phyloP scores from a whole-genome alignment of 805 yeast species.

The Nakazawaea wyomingensis region DNA sequence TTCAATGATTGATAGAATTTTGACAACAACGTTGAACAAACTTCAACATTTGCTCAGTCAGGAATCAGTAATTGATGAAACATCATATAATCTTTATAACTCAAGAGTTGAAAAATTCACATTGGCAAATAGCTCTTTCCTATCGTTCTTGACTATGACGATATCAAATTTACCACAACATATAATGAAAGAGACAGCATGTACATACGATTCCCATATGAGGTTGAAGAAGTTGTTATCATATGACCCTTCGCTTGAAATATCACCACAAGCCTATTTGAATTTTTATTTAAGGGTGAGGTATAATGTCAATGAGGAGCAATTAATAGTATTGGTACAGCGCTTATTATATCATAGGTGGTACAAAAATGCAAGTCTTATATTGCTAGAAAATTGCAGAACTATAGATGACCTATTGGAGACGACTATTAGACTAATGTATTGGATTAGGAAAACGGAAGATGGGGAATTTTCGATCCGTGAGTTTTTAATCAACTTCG shows the following conservation, averaged over 20 bases:
- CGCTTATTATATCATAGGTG: not conserved
- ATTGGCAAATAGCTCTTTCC: not conserved
- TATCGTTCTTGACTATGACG: not conserved
- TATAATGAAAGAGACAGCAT: not conserved
- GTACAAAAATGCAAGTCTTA: slow-evolving; percentile 6
- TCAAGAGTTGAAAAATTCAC: not conserved
- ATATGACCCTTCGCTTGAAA: not conserved
- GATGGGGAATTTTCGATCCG: slow-evolving; percentile 3
- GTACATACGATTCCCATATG: slow-evolving; percentile 7
- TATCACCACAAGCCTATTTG: slow-evolving; percentile 5
- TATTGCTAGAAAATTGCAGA: slow-evolving; percentile 1
- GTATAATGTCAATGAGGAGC: slow-evolving; percentile 1
- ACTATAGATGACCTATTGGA: not conserved
- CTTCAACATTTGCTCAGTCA: slow-evolving; percentile 3
- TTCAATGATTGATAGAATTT: not conserved
- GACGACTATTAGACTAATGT: not conserved
- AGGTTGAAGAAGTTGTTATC: not conserved
- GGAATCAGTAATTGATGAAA: not conserved
- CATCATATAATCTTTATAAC: not conserved
- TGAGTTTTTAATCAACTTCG: not conserved
- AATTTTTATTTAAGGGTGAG: slow-evolving; percentile 5
- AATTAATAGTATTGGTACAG: not conserved
- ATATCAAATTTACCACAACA: not conserved
- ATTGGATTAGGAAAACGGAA: not conserved
- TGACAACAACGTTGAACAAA: slow-evolving; percentile 7